Evolutionary conservation across 345 rosid species (phyloP).

Genomic region (Euclidium syriacum): DNA sequence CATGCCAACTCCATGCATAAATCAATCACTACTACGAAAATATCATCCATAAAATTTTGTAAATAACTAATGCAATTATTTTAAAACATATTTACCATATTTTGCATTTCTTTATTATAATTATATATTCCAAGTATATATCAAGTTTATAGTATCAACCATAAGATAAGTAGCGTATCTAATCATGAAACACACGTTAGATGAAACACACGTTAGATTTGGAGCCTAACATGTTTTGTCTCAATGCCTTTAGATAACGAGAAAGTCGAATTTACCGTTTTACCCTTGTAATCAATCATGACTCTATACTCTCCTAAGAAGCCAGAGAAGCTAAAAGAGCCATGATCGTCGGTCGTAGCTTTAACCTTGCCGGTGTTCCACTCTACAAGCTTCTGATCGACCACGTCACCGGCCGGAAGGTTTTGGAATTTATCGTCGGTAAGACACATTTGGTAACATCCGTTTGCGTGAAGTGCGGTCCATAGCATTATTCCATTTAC

Average conservation of each 20-base stretch:
- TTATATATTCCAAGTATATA: no score
- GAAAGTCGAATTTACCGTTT: conserved; percentile 41
- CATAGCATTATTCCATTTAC: conserved; percentile 82
- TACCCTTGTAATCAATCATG: conserved; percentile 27
- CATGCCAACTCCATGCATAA: no score
- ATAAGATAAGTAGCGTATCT: neutral
- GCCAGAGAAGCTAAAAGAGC: conserved; percentile 60
- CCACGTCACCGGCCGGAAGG: conserved; percentile 70
- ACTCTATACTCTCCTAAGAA: conserved; percentile 66
- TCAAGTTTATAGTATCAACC: no score
- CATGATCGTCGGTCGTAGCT: conserved; percentile 45
- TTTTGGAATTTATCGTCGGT: conserved; percentile 49
- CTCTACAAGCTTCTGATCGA: conserved; percentile 52
- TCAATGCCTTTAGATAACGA: conserved; percentile 40
- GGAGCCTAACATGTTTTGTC: conserved; percentile 55
- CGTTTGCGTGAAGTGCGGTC: conserved; percentile 71
- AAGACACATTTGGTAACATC: conserved; percentile 89
- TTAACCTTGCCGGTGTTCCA: conserved; percentile 47
- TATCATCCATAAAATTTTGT: no score
- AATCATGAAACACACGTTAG: neutral
- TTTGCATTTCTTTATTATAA: no score
- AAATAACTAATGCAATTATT: no score
- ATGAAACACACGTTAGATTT: conserved; percentile 10
- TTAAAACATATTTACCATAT: no score
- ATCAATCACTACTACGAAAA: no score